Evolutionary conservation across 305 asterid genomes (phyloP), one percentile per base, ranked within the genome.

Genomic region (Solanum hybrid): DNA sequence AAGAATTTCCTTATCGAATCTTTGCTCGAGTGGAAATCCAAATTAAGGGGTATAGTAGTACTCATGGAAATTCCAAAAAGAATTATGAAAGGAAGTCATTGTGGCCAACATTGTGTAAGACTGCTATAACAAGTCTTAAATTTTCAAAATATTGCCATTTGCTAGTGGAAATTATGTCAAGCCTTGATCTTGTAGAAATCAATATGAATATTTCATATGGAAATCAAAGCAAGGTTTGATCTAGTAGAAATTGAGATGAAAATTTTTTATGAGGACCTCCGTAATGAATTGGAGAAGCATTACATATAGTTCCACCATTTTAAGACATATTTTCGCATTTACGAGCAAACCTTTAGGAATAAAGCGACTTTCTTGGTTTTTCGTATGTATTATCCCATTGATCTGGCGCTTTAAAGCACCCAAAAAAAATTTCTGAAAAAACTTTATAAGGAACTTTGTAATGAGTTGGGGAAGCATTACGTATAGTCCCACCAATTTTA

Each of bases 41-140:
- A 61, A 51, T 34, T 34, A 34, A 93, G 94, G 94, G 92, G 51
- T 1, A 37, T 45, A 45, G 78, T 1, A 93, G 78, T 1, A 93
- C 11, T 27, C 37, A 6, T 29, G 68, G 91, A 75, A 24, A 51
- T 29, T 36, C 76, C 11, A 61, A 41, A 93, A 90, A 79, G 93
- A 92, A 90, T 79, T 85, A 90, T 1, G 97, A 94, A 72, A 90
- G 93, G 41, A 94, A 91, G 87, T 92, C 83, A 70, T 75, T 97
- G 51, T 90, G 96, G 93, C 99, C 99, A 9, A 96, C 99, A 4
- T 41, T 93, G 37, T 96, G 99, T 89, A 96, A 97, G 95, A 90
- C 94, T 14, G 94, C 96, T 20, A 93, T 95, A 77, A 96, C 97
- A 1, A 96, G 98, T 86, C 92, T 96, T 2, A 98, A 96, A 89